Conservation (phyloP, 108 stramenopile genomes). For the Conticribra guillardii region DNA sequence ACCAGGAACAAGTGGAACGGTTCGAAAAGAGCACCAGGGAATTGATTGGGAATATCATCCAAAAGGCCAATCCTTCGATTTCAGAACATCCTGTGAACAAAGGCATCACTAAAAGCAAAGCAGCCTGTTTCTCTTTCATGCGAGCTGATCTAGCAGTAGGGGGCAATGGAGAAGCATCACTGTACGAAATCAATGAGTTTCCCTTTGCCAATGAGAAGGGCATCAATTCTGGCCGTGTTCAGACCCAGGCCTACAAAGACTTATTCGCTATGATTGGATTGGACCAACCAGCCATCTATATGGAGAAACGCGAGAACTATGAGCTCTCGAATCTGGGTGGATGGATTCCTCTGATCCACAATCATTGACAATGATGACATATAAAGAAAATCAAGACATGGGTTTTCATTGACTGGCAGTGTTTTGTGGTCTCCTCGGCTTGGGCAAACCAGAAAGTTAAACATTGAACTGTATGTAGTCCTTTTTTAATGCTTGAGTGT, state of each 20-base stretch:
- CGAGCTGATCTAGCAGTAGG: conserved; percentile 14
- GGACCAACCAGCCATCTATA: conserved; percentile 1
- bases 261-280: conserved; percentile 18
- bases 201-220: conserved; percentile 17
- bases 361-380: no score
- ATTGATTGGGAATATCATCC: neutral
- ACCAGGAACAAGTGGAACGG: no score
- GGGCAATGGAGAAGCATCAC: neutral
- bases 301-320: neutral
- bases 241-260: conserved; percentile 3
- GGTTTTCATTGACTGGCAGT: no score
- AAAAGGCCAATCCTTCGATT: conserved; percentile 1
- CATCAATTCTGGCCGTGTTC: neutral
- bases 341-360: no score
- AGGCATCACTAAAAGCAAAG: conserved; percentile 8
- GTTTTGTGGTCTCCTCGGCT: no score
- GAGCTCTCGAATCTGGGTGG: conserved; percentile 2
- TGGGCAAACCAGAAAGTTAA: no score
- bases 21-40: neutral
- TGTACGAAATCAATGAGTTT: conserved; percentile 21
- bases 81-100: conserved; percentile 11
- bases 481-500: no score
- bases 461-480: no score
- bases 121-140: conserved; percentile 14
- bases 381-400: no score